Base-by-base conservation (phyloP, 768 basidiomycete species). In the Pleurotus tuoliensis region DNA sequence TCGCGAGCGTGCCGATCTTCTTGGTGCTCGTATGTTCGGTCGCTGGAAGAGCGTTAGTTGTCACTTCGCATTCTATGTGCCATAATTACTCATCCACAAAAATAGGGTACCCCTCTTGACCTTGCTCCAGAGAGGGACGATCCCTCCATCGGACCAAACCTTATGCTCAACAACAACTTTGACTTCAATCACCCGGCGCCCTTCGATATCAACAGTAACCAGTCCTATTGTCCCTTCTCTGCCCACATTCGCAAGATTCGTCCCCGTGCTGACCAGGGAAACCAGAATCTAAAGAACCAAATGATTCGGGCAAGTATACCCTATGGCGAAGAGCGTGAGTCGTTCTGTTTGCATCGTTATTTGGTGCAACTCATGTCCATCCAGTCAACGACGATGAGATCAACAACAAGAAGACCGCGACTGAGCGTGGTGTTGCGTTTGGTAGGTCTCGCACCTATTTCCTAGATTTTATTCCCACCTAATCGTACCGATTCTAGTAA, bases 161-260 rank as follows among this genome's bases (percentile, higher is more conserved):
- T 39, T 25, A 40, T 16, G n/a, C 16, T n/a, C 7, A 53, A 53
- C 51, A 53, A 53, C 20, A 41, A 53, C 27, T 53, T 53, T 38
- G 51, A 53, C 22, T 53, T 53, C 51, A 41, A 53, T 16, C 51
- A 53, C 39, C 51, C 51, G 3, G 16, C 51, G 9, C 51, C 51
- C 12, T 53, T 53, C 20, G 20, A 53, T 25, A n/a, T 53, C 8
- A 20, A n/a, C 37, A 12, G 37, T 13, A 41, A 53, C 22, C 51
- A 53, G n/a, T 40, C 37, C 12, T 30, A 16, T 5, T 53, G 51
- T n/a, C 51, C 51, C 7, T 53, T 39, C 37, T 41, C 51, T 3
- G 51, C 51, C 4, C 51, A 53, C 15, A 53, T 53, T 15, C 51
- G 51, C 24, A 53, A 53, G 38, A 41, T 41, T 41, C 37, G 51